phyloP scores from a whole-genome alignment of 768 basidiomycete species.

The Ramaria sp. region DNA sequence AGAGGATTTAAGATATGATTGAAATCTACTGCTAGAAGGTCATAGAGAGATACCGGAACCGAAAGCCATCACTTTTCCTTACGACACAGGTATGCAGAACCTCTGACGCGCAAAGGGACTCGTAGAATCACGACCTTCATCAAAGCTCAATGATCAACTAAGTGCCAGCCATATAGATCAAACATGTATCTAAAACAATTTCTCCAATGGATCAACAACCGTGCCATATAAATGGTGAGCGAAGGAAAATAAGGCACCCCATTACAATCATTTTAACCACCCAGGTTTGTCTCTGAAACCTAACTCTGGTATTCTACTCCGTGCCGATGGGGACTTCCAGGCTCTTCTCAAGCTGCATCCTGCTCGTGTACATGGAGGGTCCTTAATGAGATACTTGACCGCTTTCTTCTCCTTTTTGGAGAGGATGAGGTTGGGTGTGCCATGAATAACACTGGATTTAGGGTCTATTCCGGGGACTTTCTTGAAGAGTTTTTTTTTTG shows the following conservation, averaged over 20 bases:
- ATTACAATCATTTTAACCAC: slow-evolving; percentile 72
- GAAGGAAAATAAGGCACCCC: slow-evolving; percentile 1
- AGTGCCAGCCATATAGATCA: background rate
- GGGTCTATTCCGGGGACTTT: slow-evolving; percentile 76
- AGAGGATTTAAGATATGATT: too few species aligned
- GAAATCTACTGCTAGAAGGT: too few species aligned
- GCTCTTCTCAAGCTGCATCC: slow-evolving; percentile 81
- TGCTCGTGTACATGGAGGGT: slow-evolving; percentile 88
- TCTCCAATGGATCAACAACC: slow-evolving; percentile 60
- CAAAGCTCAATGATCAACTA: background rate
- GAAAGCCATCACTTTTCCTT: too few species aligned
- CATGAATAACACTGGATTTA: slow-evolving; percentile 67
- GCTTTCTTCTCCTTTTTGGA: slow-evolving; percentile 94
- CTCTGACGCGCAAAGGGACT: too few species aligned
- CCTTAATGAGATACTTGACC: slow-evolving; percentile 77
- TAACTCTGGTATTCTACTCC: slow-evolving; percentile 90
- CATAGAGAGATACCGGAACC: too few species aligned
- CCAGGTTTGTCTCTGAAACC: slow-evolving; percentile 72
- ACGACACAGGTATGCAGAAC: too few species aligned
- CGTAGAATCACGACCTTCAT: too few species aligned
- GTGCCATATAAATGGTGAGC: slow-evolving; percentile 31
- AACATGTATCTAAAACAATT: slow-evolving; percentile 24
- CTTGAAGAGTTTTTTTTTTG: slow-evolving; percentile 66
- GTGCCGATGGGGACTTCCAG: slow-evolving; percentile 73
- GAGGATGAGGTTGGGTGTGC: slow-evolving; percentile 84